These are phyloP conservation scores for Orbilia brochopaga DNA, from an alignment of 2,329 filamentous ascomycete species.

Conservation along the genomic window DNA sequence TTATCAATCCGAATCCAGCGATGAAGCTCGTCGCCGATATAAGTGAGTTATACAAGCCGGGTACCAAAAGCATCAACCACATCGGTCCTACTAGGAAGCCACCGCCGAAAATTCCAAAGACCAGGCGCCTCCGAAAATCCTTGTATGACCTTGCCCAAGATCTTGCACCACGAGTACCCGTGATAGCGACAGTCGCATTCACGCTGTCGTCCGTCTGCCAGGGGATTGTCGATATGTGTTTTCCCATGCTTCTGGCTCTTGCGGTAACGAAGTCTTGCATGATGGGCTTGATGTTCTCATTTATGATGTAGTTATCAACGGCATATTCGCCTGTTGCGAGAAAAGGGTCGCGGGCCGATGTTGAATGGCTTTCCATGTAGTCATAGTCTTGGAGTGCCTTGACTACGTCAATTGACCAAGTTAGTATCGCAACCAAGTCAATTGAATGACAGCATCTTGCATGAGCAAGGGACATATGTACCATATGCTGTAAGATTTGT, in stretches of 20 bases:
- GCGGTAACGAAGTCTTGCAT: conserved; percentile 28
- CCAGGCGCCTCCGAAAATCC: conserved; percentile 10
- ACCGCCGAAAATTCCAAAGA: conserved; percentile 30
- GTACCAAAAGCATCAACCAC: conserved; percentile 54
- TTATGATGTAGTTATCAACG: conserved; percentile 44
- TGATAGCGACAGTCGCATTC: too few species aligned
- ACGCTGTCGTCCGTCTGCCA: too few species aligned
- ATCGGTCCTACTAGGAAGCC: conserved; percentile 52
- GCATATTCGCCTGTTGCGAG: conserved; percentile 47
- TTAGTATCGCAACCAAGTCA: too few species aligned
- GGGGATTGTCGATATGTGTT: too few species aligned
- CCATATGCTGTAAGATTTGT: too few species aligned
- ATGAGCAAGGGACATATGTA: too few species aligned
- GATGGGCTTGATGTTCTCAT: neutral
- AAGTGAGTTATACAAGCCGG: conserved; percentile 22
- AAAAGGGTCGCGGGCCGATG: conserved; percentile 42
- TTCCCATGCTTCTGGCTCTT: neutral
- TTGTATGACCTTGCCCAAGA: neutral
- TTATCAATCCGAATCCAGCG: conserved; percentile 45
- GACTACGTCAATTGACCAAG: conserved; percentile 23
- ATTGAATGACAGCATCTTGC: too few species aligned
- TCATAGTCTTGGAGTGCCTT: conserved; percentile 50
- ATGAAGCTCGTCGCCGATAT: conserved; percentile 52
- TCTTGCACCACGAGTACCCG: too few species aligned
- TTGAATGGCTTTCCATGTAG: conserved; percentile 50